Evolutionary conservation across 225 moss, liverwort and hornwort species (phyloP), one percentile per base, ranked within the genome.

Genomic region (Anthoceros angustus): DNA sequence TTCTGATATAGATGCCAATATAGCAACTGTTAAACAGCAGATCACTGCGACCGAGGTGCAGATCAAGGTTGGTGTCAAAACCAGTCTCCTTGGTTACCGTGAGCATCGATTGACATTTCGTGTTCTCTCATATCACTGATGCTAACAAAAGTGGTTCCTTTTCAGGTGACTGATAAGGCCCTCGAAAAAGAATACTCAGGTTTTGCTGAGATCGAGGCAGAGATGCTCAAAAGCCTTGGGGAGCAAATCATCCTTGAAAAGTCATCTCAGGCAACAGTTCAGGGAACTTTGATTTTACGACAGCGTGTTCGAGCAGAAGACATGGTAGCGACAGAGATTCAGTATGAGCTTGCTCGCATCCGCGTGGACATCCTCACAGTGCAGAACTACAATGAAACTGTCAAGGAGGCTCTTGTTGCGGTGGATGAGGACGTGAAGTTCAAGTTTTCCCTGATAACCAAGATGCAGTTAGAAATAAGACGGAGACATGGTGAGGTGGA

Each of bases 201-300:
- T 15, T 82, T 85, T n/a, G 74, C 83, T 63, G 87, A 91, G 6
- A 76, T 98, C 26, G 95, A 98, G 48, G 83, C 80, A 62, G 78
- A 67, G 43, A 87, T 91, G 62, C 66, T 98, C 21, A 75, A 70
- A 40, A 25, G 74, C 5, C 16, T 91, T 6, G 60, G 82, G 39
- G 87, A 91, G 50, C 91, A 91, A 63, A 81, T 86, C 0, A 72
- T 73, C 5, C 67, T 80, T 0, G 88, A 91, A 61, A 76, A 83
- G 71, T 85, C 82, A 60, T 77, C 72, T 2, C 40, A 81, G 43
- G 76, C 79, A 23, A 87, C 76, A 0, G 46, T 83, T 39, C 67
- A 72, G n/a, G 85, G 72, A 16, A 91, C 85, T 25, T 67, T 40
- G 0, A 75, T 78, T 6, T 67, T 92, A 10, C 70, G 82, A 7